A percentile compares a stretch with the other conserved stretches of the same genome.
These are phyloP conservation scores for Tagetes erecta DNA, from an alignment of 129 eudicot genomes.

Conservation along the genomic window DNA sequence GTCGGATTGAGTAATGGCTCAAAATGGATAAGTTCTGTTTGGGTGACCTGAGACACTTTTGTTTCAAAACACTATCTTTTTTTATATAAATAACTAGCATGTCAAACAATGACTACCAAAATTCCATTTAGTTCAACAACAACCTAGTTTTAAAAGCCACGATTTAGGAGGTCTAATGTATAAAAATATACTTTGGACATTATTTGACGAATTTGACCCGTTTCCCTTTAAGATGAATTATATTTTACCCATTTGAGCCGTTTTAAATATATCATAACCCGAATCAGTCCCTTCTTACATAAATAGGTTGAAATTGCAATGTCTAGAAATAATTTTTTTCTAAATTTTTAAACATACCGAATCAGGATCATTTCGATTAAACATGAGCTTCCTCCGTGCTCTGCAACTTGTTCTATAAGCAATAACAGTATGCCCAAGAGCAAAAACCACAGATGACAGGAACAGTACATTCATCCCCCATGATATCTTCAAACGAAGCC, in stretches of 20 bases:
- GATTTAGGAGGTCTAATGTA: neutral
- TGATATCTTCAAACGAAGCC: slow-evolving; percentile 84
- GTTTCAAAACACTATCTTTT: neutral
- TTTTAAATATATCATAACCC: neutral
- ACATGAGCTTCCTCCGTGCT: slow-evolving; percentile 90
- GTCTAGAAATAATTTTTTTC: neutral
- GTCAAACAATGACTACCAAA: neutral
- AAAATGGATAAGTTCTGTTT: neutral
- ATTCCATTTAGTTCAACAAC: neutral
- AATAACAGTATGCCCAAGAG: slow-evolving; percentile 93
- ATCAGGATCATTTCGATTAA: slow-evolving; percentile 84
- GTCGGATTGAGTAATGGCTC: slow-evolving; percentile 8
- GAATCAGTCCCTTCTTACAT: neutral
- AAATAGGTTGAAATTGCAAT: neutral
- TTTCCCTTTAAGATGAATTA: neutral
- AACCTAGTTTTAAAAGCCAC: neutral
- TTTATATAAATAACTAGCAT: neutral
- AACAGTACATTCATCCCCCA: slow-evolving; percentile 99
- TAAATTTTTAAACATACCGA: slow-evolving; percentile 50
- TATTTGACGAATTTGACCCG: neutral
- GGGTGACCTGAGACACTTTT: neutral
- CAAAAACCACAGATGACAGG: slow-evolving; percentile 91
- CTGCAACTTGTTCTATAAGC: slow-evolving; percentile 91
- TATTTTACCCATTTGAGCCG: neutral
- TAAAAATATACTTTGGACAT: neutral